phyloP scores from a whole-genome alignment of 139 green algal species.

The Edaphochlamys debaryana region DNA sequence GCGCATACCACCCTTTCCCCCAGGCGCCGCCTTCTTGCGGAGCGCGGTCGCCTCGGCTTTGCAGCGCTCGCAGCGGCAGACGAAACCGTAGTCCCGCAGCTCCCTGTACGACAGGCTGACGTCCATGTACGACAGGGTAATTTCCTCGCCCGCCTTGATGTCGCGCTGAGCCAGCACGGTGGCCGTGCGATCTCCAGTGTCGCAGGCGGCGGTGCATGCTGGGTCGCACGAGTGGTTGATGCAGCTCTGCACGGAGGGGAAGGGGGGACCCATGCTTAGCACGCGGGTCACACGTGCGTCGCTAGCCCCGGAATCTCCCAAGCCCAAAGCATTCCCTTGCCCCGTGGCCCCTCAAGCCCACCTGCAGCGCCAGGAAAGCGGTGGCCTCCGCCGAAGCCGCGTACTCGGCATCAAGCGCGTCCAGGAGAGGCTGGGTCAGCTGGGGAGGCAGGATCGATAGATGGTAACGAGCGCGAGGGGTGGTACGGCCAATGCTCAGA shows the following conservation, averaged over 20 bases:
- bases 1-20: too few relatives aligned
- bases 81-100: constrained; percentile 88
- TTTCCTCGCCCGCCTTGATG: constrained; percentile 74
- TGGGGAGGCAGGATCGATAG: neutral
- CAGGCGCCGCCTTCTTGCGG: neutral
- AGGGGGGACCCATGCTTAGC: too few relatives aligned
- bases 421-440: constrained; percentile 66
- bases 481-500: too few relatives aligned
- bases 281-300: too few relatives aligned
- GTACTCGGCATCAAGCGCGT: constrained; percentile 76
- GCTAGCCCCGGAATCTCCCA: too few relatives aligned
- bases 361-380: constrained; percentile 84
- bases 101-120: constrained; percentile 45
- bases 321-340: too few relatives aligned
- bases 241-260: constrained; percentile 66
- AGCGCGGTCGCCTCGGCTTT: constrained; percentile 11
- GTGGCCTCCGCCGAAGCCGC: constrained; percentile 79
- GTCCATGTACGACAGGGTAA: constrained; percentile 87
- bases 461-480: too few relatives aligned
- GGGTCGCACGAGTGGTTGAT: constrained; percentile 93
- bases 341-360: neutral
- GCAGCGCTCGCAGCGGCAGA: constrained; percentile 71
- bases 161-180: constrained; percentile 63
- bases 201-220: constrained; percentile 63
- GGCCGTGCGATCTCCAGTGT: constrained; percentile 29